A percentile compares a stretch with the other conserved stretches of the same genome.
Evolutionary conservation across 2,329 filamentous ascomycete species (phyloP).

Genomic region (Pyrenochaeta sp.): DNA sequence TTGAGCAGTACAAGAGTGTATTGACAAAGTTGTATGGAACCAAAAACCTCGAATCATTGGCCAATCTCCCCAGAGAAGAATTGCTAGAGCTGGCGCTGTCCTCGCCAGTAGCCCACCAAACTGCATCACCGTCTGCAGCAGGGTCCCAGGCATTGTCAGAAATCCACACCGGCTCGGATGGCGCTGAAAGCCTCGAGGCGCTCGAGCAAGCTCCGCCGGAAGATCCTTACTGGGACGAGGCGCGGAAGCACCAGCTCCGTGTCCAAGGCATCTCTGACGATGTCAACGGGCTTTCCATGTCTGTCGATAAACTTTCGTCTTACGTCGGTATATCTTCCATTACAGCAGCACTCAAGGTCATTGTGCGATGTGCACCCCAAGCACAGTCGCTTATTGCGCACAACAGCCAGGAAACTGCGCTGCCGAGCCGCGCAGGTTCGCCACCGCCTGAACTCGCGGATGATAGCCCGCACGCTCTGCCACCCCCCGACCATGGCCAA

Average conservation of each 20-base stretch:
- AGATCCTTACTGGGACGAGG: conserved; percentile 74
- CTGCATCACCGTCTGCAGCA: conserved; percentile 42
- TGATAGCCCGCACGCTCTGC: conserved; percentile 55
- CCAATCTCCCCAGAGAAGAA: conserved; percentile 53
- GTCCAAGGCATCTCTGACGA: conserved; percentile 70
- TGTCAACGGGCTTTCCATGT: conserved; percentile 72
- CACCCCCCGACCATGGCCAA: conserved; percentile 70
- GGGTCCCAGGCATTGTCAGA: conserved; percentile 46
- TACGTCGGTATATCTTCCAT: conserved; percentile 80
- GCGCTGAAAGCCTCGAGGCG: conserved; percentile 62
- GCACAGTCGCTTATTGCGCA: conserved; percentile 58
- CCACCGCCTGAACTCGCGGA: conserved; percentile 46
- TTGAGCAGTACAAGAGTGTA: conserved; percentile 56
- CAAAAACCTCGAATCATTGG: conserved; percentile 52
- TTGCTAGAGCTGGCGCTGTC: conserved; percentile 56
- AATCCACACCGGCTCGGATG: conserved; percentile 54
- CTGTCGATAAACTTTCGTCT: conserved; percentile 68
- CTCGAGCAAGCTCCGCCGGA: conserved; percentile 75
- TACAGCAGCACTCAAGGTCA: conserved; percentile 76
- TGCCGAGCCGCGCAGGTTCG: conserved; percentile 47
- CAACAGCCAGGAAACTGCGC: conserved; percentile 49
- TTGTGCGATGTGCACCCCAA: conserved; percentile 64
- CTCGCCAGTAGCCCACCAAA: conserved; percentile 45
- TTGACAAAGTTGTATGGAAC: conserved; percentile 54
- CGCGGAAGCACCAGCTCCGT: conserved; percentile 51